Base-by-base conservation (phyloP, 768 basidiomycete species). In the Psilocybe cyanescens region DNA sequence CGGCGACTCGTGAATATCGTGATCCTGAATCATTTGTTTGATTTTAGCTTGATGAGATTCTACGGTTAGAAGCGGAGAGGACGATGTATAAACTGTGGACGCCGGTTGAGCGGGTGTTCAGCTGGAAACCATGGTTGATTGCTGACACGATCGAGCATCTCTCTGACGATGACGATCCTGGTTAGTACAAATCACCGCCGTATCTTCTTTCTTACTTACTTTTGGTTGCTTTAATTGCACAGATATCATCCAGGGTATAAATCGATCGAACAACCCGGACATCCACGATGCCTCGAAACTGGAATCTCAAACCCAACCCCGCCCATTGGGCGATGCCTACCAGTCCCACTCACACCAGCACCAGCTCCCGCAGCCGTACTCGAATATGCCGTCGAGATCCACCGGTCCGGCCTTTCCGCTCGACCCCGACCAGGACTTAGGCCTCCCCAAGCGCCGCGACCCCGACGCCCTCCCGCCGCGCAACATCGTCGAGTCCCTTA, bases 391-490 rank as follows among this genome's bases (percentile, higher is more conserved):
- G 1, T 58, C 57, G 16, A 52, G 28, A 8, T 41, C 41, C 17
- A 53, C 55, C 6, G 51, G 50, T 4, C 51, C 61, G 2, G 50
- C 64, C 5, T 59, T 59, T 6, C 28, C 29, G 4, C 14, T 30
- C 11, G 60, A 60, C 4, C 17, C 31, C 11, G 37, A 73, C 39
- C 69, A 78, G 2, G 88, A 90, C 65, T 78, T 91, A 0, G 88
- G 86, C 3, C 65, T 79, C 39, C 82, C 90, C 1, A 72, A 76
- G 14, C 77, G 81, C 3, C 79, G 91, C 29, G 90, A 93, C 72
- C 90, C 91, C 0, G 91, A 93, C 69, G 90, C 88, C 0, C 71
- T 92, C 0, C 90, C 91, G 1, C 91, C 91, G 0, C 69, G 78
- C 2, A 92, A 90, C 64, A 52, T 63, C 2, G 72, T 90, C 33